Percentiles rank a stretch among this genome's conserved stretches.
Conservation (phyloP, 805 yeast genomes). For the Ogataea corticis region DNA sequence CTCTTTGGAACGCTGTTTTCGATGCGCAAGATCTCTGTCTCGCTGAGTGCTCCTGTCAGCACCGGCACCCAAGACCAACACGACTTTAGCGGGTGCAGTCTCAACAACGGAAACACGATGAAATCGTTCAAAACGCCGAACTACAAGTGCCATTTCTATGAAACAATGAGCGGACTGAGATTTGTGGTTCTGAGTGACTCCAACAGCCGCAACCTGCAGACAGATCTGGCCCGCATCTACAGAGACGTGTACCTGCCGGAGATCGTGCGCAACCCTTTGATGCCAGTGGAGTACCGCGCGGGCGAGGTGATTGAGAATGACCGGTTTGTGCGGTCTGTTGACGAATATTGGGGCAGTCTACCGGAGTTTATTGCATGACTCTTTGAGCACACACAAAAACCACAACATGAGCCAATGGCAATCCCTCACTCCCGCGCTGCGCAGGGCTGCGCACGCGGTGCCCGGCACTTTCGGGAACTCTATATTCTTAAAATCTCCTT, state of each 20-base stretch:
- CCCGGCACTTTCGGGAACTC: too few relatives aligned
- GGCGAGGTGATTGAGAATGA: conserved; percentile 56
- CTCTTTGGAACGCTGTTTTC: conserved; percentile 86
- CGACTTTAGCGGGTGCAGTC: conserved; percentile 14
- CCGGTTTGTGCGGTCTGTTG: conserved; percentile 56
- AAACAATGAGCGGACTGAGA: conserved; percentile 76
- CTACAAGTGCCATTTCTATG: conserved; percentile 77
- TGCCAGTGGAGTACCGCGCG: conserved; percentile 58
- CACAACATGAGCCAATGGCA: neutral
- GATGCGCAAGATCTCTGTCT: conserved; percentile 66
- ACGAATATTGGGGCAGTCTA: conserved; percentile 39
- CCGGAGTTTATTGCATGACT: conserved; percentile 24
- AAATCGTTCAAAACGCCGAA: conserved; percentile 65
- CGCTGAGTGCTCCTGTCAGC: conserved; percentile 13
- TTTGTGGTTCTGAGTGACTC: conserved; percentile 75
- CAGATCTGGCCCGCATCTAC: conserved; percentile 59
- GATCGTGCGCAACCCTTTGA: conserved; percentile 61
- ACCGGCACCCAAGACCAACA: conserved; percentile 3
- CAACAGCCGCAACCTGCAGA: conserved; percentile 52
- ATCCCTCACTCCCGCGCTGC: neutral
- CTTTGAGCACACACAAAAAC: neutral
- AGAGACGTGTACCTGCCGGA: conserved; percentile 55
- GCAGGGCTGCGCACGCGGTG: too few relatives aligned
- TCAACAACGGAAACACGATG: conserved; percentile 34
- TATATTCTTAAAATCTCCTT: too few relatives aligned